phyloP scores from a whole-genome alignment of 1,139 yeast species.

The Meyerozyma carpophila region DNA sequence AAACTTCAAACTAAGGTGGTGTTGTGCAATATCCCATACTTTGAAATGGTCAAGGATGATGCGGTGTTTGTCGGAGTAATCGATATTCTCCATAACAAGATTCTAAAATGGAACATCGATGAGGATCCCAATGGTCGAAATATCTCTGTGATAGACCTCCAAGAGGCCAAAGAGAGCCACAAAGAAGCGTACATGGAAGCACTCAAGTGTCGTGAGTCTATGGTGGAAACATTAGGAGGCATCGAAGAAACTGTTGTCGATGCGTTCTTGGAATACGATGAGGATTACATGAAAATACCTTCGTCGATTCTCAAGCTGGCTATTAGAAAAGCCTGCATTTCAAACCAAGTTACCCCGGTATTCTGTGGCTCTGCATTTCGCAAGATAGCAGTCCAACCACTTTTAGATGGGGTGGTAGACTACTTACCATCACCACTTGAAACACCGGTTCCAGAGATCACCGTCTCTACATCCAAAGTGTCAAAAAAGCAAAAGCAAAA shows the following conservation, averaged over 20 bases:
- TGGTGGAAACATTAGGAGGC: slow-evolving; percentile 81
- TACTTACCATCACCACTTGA: slow-evolving; percentile 84
- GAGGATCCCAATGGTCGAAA: slow-evolving; percentile 48
- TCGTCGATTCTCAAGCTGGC: slow-evolving; percentile 46
- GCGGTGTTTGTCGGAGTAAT: slow-evolving; percentile 69
- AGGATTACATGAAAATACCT: slow-evolving; percentile 64
- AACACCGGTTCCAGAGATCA: slow-evolving; percentile 51
- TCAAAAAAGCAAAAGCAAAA: slow-evolving; percentile 6
- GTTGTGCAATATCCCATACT: slow-evolving; percentile 76
- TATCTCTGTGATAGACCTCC: slow-evolving; percentile 45
- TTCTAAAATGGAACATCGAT: slow-evolving; percentile 55
- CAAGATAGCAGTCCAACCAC: slow-evolving; percentile 92
- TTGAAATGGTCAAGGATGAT: slow-evolving; percentile 33
- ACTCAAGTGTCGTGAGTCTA: slow-evolving; percentile 58
- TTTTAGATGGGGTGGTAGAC: slow-evolving; percentile 73
- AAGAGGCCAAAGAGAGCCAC: slow-evolving; percentile 18
- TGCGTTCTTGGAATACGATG: slow-evolving; percentile 65
- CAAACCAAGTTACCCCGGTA: slow-evolving; percentile 63
- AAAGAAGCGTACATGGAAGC: slow-evolving; percentile 45
- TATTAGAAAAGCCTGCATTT: slow-evolving; percentile 57
- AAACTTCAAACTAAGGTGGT: slow-evolving; percentile 73
- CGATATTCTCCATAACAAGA: slow-evolving; percentile 67
- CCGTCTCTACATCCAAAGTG: slow-evolving; percentile 15
- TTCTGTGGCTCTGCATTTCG: slow-evolving; percentile 90
- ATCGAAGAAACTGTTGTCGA: slow-evolving; percentile 74